phyloP scores from a whole-genome alignment of 2,329 filamentous ascomycete genomes.

The Aspergillus fumigatus region DNA sequence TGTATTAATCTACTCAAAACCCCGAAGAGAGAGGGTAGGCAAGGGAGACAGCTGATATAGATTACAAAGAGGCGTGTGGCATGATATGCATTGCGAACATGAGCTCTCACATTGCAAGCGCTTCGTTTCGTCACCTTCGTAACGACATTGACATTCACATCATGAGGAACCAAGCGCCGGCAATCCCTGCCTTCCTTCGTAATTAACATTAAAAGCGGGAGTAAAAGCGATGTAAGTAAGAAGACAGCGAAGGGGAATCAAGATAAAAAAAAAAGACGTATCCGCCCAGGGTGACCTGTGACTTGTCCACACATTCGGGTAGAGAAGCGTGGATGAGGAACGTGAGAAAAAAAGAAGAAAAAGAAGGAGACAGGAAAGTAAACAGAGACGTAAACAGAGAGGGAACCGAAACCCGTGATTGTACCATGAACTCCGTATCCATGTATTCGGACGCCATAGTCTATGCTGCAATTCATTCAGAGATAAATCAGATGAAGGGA shows the following conservation, averaged over 20 bases:
- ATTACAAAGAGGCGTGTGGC: background rate
- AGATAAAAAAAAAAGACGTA: background rate
- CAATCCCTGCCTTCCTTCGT: background rate
- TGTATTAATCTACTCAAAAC: background rate
- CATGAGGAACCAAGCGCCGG: background rate
- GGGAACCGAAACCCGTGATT: constrained; percentile 1
- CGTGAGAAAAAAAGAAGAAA: constrained; percentile 2
- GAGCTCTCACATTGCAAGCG: background rate
- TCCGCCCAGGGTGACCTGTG: constrained; percentile 6
- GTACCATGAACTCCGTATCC: constrained; percentile 14
- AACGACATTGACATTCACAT: background rate
- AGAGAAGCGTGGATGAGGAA: background rate
- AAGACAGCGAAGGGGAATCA: background rate
- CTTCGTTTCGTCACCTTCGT: background rate
- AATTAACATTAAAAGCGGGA: background rate
- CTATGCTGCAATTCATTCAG: constrained; percentile 16
- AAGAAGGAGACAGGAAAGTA: constrained; percentile 2
- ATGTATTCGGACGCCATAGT: constrained; percentile 18
- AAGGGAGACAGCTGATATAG: background rate
- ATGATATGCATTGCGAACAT: background rate
- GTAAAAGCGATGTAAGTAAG: background rate
- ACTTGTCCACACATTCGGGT: constrained; percentile 10
- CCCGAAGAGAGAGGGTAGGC: background rate
- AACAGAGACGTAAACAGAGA: constrained; percentile 9
- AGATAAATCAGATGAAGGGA: constrained; percentile 4